Evolutionary conservation across 805 yeast genomes (phyloP).

Genomic region (Saccharomycopsis olivae): DNA sequence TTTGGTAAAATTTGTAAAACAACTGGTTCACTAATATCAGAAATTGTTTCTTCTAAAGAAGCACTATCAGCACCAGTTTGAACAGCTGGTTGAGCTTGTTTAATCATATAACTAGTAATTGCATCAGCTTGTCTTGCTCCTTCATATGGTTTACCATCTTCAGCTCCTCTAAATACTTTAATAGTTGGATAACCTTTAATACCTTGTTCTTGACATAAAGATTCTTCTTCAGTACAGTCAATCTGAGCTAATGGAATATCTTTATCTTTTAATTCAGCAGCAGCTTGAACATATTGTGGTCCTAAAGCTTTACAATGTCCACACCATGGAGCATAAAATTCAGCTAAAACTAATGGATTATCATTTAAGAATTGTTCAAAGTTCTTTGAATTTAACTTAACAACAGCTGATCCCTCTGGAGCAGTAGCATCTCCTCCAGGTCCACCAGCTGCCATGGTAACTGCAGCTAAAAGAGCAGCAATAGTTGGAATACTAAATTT

Average conservation of each 20-base stretch:
- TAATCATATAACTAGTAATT: constrained; percentile 68
- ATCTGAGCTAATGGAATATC: constrained; percentile 69
- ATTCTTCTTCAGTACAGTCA: constrained; percentile 73
- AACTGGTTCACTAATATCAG: constrained; percentile 35
- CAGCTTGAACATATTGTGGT: constrained; percentile 70
- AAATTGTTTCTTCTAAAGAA: constrained; percentile 36
- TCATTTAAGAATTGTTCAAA: constrained; percentile 56
- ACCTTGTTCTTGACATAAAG: constrained; percentile 55
- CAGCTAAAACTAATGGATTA: constrained; percentile 74
- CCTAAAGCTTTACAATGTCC: constrained; percentile 89
- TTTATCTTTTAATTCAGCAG: constrained; percentile 48
- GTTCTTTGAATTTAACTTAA: constrained; percentile 56
- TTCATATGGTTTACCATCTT: constrained; percentile 41
- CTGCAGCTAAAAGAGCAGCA: constrained; percentile 31
- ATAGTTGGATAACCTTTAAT: constrained; percentile 80
- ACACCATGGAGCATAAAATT: constrained; percentile 96
- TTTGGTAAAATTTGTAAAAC: constrained; percentile 42
- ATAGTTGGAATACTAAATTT: constrained; percentile 30
- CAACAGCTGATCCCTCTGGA: constrained; percentile 78
- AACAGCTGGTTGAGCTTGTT: constrained; percentile 75
- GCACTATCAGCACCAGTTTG: constrained; percentile 35
- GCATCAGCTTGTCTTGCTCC: constrained; percentile 81
- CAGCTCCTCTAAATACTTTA: constrained; percentile 56
- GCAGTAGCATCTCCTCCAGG: constrained; percentile 62
- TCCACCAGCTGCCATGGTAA: constrained; percentile 32